Evolutionary conservation across 192 early-diverging fungal species (phyloP), one percentile per base, ranked within the genome.

Genomic region (Gaertneriomyces sp.): DNA sequence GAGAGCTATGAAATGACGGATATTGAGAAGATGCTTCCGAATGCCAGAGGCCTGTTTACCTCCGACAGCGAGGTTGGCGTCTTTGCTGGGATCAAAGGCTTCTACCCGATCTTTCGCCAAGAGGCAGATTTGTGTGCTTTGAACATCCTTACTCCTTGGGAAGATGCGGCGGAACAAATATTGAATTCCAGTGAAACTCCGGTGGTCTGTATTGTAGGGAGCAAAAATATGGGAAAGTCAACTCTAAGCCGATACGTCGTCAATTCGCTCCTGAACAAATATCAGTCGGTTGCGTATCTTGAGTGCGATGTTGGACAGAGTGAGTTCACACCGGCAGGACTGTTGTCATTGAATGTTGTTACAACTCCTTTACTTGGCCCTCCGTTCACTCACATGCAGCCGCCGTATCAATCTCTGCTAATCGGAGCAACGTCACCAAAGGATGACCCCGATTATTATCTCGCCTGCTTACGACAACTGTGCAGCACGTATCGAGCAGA

Each of bases 221-320:
- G 76, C 49, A 90, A 88, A 68, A 87, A 91, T 40, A 85, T 86
- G 53, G 96, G 96, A 2, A 98, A 98, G 72, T 96, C 93, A 17
- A 94, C 92, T 0, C 89, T 93, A 61, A 75, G 85, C n/a, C 81
- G 88, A 19, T 83, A 87, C 53, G 60, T 92, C 33, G 59, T 88
- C 33, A 98, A 98, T 77, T 76, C 78, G 25, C 64, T 96, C 61
- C 64, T 96, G 20, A 77, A 82, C 52, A 90, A 81, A n/a, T 87
- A 88, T 64, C 74, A 74, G 3, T 73, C 78, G 38, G 79, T 94
- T 19, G 93, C 90, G 3, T 95, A 86, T 65, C 77, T 98, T 39
- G 96, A 98, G 60, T 90, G 90, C 14, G 96, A 98, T 71, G 58
- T 96, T 33, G 96, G 96, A 5, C 96, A 98, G 66, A 79, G 90